Conservation (phyloP, 768 basidiomycete species). For the Boletus fagicola region DNA sequence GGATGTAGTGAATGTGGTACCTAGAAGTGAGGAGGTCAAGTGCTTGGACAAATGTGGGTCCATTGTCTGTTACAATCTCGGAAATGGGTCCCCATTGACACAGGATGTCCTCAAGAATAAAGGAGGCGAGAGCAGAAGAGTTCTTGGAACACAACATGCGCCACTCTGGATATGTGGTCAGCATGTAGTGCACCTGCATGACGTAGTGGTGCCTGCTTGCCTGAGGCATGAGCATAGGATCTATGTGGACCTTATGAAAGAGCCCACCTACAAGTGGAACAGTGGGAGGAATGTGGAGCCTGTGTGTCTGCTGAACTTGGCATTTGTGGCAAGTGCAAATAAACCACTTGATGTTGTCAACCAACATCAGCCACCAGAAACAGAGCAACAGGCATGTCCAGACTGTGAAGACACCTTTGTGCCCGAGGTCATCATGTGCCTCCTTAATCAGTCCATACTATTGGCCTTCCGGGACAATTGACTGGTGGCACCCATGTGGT, state of each 20-base stretch:
- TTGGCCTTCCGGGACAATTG: background rate
- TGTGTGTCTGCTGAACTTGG: fast-evolving
- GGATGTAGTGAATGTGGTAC: no score
- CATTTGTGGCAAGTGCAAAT: background rate
- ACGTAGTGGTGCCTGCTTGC: fast-evolving
- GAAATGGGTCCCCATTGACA: no score
- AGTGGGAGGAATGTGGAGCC: background rate
- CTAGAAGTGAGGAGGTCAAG: no score
- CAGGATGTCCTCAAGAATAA: no score
- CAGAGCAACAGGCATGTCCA: fast-evolving
- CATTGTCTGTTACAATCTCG: no score
- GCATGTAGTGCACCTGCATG: fast-evolving
- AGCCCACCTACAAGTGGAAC: no score
- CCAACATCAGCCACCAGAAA: slow-evolving; percentile 2
- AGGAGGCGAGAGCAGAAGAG: fast-evolving
- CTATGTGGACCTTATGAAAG: no score
- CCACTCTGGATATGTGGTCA: no score
- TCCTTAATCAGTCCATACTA: background rate
- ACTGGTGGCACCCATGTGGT: background rate
- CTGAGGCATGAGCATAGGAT: no score
- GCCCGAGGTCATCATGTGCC: background rate
- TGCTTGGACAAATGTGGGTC: no score
- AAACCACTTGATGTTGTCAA: background rate
- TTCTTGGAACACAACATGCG: no score
- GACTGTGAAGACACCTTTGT: slow-evolving; percentile 2